A percentile compares a stretch with the other conserved stretches of the same genome.
Evolutionary conservation across 148 eudicot species (phyloP).

Genomic region (Fagopyrum esculentum): DNA sequence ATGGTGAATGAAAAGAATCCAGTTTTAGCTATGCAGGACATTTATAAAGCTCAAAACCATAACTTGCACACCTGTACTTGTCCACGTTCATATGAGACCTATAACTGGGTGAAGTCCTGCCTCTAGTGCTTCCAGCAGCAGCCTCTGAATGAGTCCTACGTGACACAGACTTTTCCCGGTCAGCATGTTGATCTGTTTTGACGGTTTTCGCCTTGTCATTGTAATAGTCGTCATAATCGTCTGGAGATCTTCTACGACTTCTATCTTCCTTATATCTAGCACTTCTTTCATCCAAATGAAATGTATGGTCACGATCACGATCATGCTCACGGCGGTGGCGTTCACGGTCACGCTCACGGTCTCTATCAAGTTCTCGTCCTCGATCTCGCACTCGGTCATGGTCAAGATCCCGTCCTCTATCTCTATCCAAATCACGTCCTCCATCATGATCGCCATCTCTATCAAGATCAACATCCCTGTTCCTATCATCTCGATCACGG

Average conservation of each 20-base stretch:
- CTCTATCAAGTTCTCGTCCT: conserved; percentile 16
- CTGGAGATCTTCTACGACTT: conserved; percentile 50
- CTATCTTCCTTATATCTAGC: conserved; percentile 65
- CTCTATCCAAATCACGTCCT: conserved; percentile 35
- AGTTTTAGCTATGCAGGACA: neutral
- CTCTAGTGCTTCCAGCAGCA: conserved; percentile 38
- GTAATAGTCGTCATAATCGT: conserved; percentile 50
- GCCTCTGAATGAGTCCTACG: conserved; percentile 42
- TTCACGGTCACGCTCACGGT: conserved; percentile 29
- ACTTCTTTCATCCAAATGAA: conserved; percentile 47
- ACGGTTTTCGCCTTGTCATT: conserved; percentile 44
- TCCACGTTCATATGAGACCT: conserved; percentile 44
- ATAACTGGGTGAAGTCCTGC: conserved; percentile 59
- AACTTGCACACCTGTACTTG: conserved; percentile 46
- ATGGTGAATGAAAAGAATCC: neutral
- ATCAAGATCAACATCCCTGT: conserved; percentile 36
- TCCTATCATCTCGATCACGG: conserved; percentile 29
- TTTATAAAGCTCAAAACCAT: neutral
- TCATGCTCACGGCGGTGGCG: conserved; percentile 23
- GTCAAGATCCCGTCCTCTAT: conserved; percentile 29
- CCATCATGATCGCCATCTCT: conserved; percentile 20
- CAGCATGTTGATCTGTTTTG: conserved; percentile 42
- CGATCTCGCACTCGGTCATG: conserved; percentile 19
- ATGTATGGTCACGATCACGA: conserved; percentile 26
- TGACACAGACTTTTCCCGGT: conserved; percentile 57